Evolutionary conservation across 192 early-diverging fungal species (phyloP), one percentile per base, ranked within the genome.

Genomic region (Coemansia sp.): DNA sequence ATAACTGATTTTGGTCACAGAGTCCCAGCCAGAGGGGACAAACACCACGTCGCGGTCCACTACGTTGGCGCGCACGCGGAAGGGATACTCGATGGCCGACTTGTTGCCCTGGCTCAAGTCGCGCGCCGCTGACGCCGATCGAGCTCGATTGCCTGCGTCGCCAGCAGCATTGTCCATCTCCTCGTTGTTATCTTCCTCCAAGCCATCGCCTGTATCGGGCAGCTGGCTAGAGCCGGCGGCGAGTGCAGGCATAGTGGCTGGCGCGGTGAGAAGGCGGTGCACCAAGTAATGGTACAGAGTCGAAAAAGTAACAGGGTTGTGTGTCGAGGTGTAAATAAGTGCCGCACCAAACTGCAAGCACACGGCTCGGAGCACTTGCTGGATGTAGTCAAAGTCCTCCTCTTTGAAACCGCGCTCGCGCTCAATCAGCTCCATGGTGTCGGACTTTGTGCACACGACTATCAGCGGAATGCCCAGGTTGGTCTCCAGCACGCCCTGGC

Each of bases 311-410:
- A 88, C 77, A 31, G 93, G 92, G 49, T 89, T 88, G 31, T 88
- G 86, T 12, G 88, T 90, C 6, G 94, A 93, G 17, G 93, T 95
- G 83, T 96, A 97, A 61, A 97, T 90, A 6, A 98, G 87, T 17
- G 92, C 83, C 1, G 96, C 94, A 29, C 96, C 96, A 71, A 67
- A 96, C 86, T 92, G 93, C 65, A 99, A 87, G 72, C 93, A 94
- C 9, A 96, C 85, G 22, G 95, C 93, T 58, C 97, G 88, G 49
- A 97, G 81, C 25, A 87, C 86, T 71, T 97, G 95, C 74, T 97
- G 96, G 65, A 99, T 94, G 76, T 90, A 96, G 73, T 99, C 97
- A 80, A 99, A 96, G 41, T 91, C 90, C 64, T 96, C 95, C 56
- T 99, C 96, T 70, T 88, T 89, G 74, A 87, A 97, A 19, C 89